A percentile compares a stretch with the other conserved stretches of the same genome.
phyloP scores from a whole-genome alignment of 2,329 filamentous ascomycete species.

The Aspergillus neotritici region DNA sequence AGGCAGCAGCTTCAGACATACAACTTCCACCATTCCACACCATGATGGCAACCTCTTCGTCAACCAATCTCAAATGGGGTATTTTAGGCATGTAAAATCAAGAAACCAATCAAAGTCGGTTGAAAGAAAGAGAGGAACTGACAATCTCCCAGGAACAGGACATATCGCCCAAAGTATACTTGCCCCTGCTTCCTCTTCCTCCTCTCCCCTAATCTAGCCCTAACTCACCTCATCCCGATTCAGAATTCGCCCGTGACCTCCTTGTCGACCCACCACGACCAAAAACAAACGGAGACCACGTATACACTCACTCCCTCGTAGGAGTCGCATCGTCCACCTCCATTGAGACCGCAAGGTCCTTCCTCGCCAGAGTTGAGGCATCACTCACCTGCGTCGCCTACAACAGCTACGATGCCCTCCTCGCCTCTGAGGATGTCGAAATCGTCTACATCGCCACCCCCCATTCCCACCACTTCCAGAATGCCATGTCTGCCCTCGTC shows the following conservation, averaged over 20 bases:
- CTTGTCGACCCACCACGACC: background rate
- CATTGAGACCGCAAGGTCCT: background rate
- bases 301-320: background rate
- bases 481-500: slow-evolving; percentile 69
- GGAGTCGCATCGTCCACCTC: slow-evolving; percentile 5
- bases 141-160: no score
- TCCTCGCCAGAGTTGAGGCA: background rate
- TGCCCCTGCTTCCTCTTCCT: no score
- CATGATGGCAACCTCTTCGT: no score
- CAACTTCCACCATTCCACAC: no score
- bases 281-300: background rate
- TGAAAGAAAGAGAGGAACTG: no score
- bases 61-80: no score
- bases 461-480: slow-evolving; percentile 81
- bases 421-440: slow-evolving; percentile 66
- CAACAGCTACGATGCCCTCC: slow-evolving; percentile 70
- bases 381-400: slow-evolving; percentile 39
- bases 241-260: slow-evolving; percentile 2
- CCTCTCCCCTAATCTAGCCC: no score
- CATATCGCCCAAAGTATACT: no score
- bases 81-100: no score
- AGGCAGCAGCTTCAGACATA: no score
- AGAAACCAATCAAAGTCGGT: no score
- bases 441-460: slow-evolving; percentile 79
- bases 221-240: no score